Evolutionary conservation across 306 rosid genomes (phyloP).

Genomic region (Prunus padus): DNA sequence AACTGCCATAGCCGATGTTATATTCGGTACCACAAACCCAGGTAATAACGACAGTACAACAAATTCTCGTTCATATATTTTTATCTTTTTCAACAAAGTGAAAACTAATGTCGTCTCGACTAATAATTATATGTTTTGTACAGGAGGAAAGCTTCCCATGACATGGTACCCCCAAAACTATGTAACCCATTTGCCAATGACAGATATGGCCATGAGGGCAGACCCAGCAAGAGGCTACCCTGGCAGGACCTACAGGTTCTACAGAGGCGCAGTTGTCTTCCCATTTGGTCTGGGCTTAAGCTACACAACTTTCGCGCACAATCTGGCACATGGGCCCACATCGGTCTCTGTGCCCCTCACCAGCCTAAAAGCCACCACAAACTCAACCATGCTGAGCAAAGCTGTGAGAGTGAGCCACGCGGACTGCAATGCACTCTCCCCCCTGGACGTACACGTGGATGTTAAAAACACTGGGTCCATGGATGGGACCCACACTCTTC

Average conservation of each 20-base stretch:
- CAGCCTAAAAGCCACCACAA: slow-evolving; percentile 21
- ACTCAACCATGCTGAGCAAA: slow-evolving; percentile 34
- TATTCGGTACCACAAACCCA: slow-evolving; percentile 71
- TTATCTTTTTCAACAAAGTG: background rate
- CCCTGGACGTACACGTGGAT: slow-evolving; percentile 44
- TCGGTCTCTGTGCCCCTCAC: slow-evolving; percentile 33
- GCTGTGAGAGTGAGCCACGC: slow-evolving; percentile 49
- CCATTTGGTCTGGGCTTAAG: slow-evolving; percentile 82
- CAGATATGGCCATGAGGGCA: slow-evolving; percentile 72
- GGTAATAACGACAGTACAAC: slow-evolving; percentile 30
- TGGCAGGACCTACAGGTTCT: slow-evolving; percentile 87
- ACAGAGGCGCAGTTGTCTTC: slow-evolving; percentile 83
- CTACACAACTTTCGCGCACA: slow-evolving; percentile 56
- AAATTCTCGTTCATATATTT: background rate
- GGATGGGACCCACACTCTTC: slow-evolving; percentile 75
- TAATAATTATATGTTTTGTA: background rate
- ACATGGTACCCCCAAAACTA: slow-evolving; percentile 91
- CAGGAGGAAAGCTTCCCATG: slow-evolving; percentile 61
- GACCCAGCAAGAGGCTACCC: slow-evolving; percentile 71
- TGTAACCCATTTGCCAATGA: slow-evolving; percentile 65
- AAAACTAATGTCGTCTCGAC: background rate
- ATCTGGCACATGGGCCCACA: slow-evolving; percentile 47
- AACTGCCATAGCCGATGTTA: slow-evolving; percentile 75
- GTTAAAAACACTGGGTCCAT: slow-evolving; percentile 59
- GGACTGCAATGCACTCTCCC: slow-evolving; percentile 36